Conservation (phyloP, 345 rosid genomes). For the Eucalyptus microcorys region DNA sequence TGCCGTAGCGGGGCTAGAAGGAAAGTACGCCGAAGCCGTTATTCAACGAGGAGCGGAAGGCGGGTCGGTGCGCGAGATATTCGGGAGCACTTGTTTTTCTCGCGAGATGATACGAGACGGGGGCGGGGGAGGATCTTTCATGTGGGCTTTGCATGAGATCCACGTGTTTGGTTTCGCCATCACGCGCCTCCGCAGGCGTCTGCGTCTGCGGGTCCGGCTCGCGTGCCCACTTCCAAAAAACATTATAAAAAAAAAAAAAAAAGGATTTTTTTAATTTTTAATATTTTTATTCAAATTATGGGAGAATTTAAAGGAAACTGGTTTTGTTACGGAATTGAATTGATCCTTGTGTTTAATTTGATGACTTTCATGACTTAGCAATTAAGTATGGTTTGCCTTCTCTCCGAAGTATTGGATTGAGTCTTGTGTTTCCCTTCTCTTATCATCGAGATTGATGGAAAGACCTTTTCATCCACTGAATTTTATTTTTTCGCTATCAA, state of each 20-base stretch:
- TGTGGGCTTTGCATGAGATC: neutral
- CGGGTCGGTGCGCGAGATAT: neutral
- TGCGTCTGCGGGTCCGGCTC: neutral
- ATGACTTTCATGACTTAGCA: neutral
- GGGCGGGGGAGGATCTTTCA: neutral
- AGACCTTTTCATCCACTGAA: rapidly evolving
- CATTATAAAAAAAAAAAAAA: no score
- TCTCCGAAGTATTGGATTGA: neutral
- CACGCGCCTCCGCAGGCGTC: neutral
- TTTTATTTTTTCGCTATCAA: neutral
- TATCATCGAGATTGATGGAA: neutral
- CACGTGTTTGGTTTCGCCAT: neutral
- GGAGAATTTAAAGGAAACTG: neutral
- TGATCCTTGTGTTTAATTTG: neutral
- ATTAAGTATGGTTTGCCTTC: neutral
- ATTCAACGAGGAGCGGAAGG: neutral
- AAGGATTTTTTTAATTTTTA: no score
- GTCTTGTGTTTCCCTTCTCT: neutral
- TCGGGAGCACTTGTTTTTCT: neutral
- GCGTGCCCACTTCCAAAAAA: neutral
- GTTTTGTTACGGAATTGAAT: neutral
- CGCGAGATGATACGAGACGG: neutral
- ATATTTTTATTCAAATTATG: neutral
- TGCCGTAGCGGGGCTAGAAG: neutral
- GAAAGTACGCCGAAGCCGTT: neutral